Evolutionary conservation across 2,329 filamentous ascomycete genomes (phyloP).

Genomic region (Blastomyces percursus): DNA sequence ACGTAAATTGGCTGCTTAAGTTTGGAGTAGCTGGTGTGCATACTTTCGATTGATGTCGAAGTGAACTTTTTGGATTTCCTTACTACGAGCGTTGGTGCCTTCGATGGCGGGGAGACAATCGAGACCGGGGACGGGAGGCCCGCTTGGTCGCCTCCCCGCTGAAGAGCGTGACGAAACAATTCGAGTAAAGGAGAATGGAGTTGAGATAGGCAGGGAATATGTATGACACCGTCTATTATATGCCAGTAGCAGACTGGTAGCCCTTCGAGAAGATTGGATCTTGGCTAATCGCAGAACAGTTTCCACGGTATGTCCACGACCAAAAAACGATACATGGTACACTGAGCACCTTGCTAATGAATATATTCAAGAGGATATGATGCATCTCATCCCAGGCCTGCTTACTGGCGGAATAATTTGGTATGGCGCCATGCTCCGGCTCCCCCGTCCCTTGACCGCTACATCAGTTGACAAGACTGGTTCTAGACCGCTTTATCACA

Average conservation of each 20-base stretch:
- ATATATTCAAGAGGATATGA: neutral
- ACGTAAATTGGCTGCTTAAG: neutral
- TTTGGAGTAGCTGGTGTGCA: neutral
- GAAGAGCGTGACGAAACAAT: slow-evolving; percentile 8
- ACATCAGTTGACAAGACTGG: slow-evolving; percentile 3
- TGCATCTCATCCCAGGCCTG: neutral
- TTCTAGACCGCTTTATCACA: slow-evolving; percentile 36
- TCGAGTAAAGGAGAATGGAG: slow-evolving; percentile 9
- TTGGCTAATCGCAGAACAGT: slow-evolving; percentile 13
- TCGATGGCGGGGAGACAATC: neutral
- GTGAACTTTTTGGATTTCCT: too few relatives aligned
- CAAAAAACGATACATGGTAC: slow-evolving; percentile 12
- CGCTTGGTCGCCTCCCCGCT: neutral
- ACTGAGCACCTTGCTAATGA: neutral
- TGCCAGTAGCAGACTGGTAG: neutral
- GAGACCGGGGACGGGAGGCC: neutral
- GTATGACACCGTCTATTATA: slow-evolving; percentile 20
- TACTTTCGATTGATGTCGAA: neutral
- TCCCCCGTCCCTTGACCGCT: neutral
- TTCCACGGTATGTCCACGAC: slow-evolving; percentile 16
- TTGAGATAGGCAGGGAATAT: slow-evolving; percentile 13
- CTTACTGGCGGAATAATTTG: slow-evolving; percentile 35
- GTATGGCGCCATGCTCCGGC: slow-evolving; percentile 16
- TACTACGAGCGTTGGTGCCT: neutral
- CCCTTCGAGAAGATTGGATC: neutral